phyloP scores from a whole-genome alignment of 1,284 basidiomycete species.

The Hymenochaete sp. region DNA sequence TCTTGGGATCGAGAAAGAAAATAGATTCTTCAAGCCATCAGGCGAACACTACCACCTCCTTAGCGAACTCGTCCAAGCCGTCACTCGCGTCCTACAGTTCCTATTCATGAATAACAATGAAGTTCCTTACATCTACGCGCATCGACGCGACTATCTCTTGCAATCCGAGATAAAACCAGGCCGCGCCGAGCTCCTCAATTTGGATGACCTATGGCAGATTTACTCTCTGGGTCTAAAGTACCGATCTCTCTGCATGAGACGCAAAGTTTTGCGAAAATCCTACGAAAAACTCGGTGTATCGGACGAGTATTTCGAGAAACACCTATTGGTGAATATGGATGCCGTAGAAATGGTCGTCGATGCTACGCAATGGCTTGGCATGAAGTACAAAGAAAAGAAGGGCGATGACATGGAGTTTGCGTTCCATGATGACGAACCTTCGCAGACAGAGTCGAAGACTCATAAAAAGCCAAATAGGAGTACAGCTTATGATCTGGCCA shows the following conservation, averaged over 20 bases:
- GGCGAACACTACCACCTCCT: conserved; percentile 54
- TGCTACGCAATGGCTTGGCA: conserved; percentile 82
- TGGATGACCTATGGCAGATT: conserved; percentile 83
- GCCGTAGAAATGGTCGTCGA: conserved; percentile 88
- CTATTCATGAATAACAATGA: conserved; percentile 87
- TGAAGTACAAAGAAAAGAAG: conserved; percentile 78
- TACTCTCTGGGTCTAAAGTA: conserved; percentile 81
- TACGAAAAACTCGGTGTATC: conserved; percentile 57
- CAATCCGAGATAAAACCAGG: conserved; percentile 39
- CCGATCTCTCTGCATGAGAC: conserved; percentile 73
- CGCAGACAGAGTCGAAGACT: conserved; percentile 45
- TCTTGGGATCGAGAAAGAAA: conserved; percentile 71
- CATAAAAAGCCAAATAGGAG: conserved; percentile 81
- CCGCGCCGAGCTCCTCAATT: conserved; percentile 61
- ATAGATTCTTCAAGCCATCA: conserved; percentile 61
- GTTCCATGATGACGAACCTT: conserved; percentile 62
- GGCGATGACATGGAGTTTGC: conserved; percentile 52
- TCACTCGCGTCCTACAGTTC: conserved; percentile 74
- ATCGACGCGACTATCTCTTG: conserved; percentile 85
- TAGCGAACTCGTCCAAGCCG: conserved; percentile 67
- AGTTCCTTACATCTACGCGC: conserved; percentile 91
- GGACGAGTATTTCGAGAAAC: conserved; percentile 67
- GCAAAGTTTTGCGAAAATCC: conserved; percentile 50
- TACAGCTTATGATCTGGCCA: conserved; percentile 79
- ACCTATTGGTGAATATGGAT: conserved; percentile 55